Base-by-base conservation (phyloP, 2,329 filamentous ascomycete species). In the Curvularia lunata region DNA sequence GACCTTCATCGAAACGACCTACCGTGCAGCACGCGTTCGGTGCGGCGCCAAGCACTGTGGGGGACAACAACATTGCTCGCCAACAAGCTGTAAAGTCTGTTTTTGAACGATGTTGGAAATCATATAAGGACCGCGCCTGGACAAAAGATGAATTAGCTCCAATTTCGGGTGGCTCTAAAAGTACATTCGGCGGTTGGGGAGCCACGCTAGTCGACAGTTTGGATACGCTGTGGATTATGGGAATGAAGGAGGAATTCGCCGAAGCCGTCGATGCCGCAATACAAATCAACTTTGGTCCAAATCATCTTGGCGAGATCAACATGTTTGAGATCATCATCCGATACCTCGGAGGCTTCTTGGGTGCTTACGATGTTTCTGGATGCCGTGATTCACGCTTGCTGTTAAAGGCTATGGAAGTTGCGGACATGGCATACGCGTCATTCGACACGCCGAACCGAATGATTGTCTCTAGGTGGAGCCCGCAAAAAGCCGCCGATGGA, bases 371-470 rank as follows among this genome's bases (percentile, higher is more conserved):
- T 77, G 83, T 97, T 50, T 92, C 90, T 48, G 90, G 85, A 61
- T 68, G 64, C 9, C 69, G 73, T 42, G 89, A 96, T 70, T 77
- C 82, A 16, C 80, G 89, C 21, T 81, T 96, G 10, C 82, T 96
- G 28, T 84, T 88, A 54, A 95, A 95, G 77, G 91, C 92, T 1
- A 82, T 89, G 32, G 88, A 94, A 77, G 84, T 95, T 27, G 91
- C 86, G 37, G 90, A 94, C 68, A 83, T 96, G 57, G 80, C 96
- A 34, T 92, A 93, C 80, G 86, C 88, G 46, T 85, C 89, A 6
- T 96, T 96, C 70, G 92, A 96, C 76, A 97, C 94, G 0, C 92
- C 93, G 0, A 97, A 97, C 75, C 87, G 92, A 64, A 96, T 97
- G 91, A 93, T 93, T 9, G 77, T 81, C 37, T 78, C 79, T 1